Percentiles rank a stretch among this genome's conserved stretches.
These are phyloP conservation scores for Coniferiporia weirii DNA, from an alignment of 1,284 basidiomycete species.

Conservation along the genomic window DNA sequence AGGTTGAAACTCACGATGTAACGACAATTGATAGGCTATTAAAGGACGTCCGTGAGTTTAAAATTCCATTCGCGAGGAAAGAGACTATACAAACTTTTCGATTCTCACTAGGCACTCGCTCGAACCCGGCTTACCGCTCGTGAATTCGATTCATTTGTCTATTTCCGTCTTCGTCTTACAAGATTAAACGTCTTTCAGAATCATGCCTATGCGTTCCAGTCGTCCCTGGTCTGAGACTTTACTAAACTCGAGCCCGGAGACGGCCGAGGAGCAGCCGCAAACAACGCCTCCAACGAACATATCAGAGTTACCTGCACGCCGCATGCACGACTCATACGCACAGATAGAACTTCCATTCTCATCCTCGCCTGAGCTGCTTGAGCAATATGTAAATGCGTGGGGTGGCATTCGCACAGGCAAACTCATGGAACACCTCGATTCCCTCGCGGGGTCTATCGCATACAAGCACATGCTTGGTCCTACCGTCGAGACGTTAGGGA, in stretches of 20 bases:
- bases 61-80: background rate
- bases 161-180: background rate
- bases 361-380: slow-evolving; percentile 50
- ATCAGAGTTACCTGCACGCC: slow-evolving; percentile 36
- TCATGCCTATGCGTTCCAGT: slow-evolving; percentile 47
- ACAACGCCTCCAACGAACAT: slow-evolving; percentile 20
- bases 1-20: slow-evolving; percentile 53
- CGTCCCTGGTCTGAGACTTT: slow-evolving; percentile 56
- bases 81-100: background rate
- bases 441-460: slow-evolving; percentile 75
- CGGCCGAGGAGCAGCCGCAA: slow-evolving; percentile 15
- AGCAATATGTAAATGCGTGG: slow-evolving; percentile 63
- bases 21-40: slow-evolving; percentile 54
- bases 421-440: slow-evolving; percentile 76
- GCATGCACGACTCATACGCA: slow-evolving; percentile 68
- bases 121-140: slow-evolving; percentile 54
- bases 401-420: slow-evolving; percentile 68
- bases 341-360: slow-evolving; percentile 60
- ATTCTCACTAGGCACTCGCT: slow-evolving; percentile 37
- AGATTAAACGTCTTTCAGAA: slow-evolving; percentile 27
- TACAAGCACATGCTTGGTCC: slow-evolving; percentile 78
- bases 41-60: slow-evolving; percentile 49
- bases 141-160: slow-evolving; percentile 26
- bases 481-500: slow-evolving; percentile 45
- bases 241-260: slow-evolving; percentile 28